phyloP scores from a whole-genome alignment of 345 rosid species.

The Barbarea vulgaris region DNA sequence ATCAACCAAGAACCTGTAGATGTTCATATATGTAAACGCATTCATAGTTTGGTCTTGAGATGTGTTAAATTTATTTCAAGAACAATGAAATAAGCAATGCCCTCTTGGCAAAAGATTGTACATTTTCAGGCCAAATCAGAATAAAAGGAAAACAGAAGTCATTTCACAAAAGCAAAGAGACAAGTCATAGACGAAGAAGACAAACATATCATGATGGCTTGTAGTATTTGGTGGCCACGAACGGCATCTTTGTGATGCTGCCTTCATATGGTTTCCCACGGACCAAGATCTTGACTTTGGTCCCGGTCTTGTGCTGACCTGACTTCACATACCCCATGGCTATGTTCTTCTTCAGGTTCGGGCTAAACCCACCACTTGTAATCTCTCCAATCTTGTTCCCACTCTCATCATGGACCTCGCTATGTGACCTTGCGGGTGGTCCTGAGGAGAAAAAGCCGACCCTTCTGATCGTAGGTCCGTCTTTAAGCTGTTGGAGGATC shows the following conservation, averaged over 20 bases:
- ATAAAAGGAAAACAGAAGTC: constrained; percentile 30
- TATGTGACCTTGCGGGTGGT: constrained; percentile 92
- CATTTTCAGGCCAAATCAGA: constrained; percentile 30
- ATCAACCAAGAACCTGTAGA: background rate
- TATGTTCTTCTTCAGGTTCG: constrained; percentile 95
- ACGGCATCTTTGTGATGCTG: constrained; percentile 78
- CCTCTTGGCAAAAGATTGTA: constrained; percentile 31
- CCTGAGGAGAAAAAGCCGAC: constrained; percentile 85
- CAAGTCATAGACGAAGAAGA: constrained; percentile 23
- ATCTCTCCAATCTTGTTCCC: constrained; percentile 84
- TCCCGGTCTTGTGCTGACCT: constrained; percentile 81
- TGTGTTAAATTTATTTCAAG: constrained; percentile 30
- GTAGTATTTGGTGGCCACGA: constrained; percentile 82
- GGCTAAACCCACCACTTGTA: constrained; percentile 97
- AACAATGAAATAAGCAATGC: constrained; percentile 23
- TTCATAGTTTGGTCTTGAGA: constrained; percentile 14
- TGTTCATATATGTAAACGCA: constrained; percentile 6
- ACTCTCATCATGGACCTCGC: constrained; percentile 81
- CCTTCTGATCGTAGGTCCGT: constrained; percentile 86
- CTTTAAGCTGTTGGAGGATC: constrained; percentile 84
- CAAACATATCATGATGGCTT: constrained; percentile 58
- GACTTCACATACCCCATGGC: constrained; percentile 98
- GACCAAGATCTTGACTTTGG: constrained; percentile 73
- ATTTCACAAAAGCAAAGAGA: constrained; percentile 25
- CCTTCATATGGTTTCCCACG: constrained; percentile 93